Evolutionary conservation across 73 alveolate species (phyloP).

Genomic region (Urostyla sp.): DNA sequence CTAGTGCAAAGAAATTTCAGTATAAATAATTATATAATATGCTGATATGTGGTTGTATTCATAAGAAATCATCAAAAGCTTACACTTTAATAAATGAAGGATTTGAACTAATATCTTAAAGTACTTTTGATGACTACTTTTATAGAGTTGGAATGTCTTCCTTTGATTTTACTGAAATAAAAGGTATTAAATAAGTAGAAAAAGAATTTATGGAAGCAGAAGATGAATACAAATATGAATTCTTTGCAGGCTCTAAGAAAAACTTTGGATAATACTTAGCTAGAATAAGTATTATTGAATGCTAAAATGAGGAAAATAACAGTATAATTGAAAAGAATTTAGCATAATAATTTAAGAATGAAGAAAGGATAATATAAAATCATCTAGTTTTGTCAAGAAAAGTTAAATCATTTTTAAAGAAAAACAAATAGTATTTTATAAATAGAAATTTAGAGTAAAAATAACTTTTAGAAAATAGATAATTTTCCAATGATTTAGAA

Average conservation of each 20-base stretch:
- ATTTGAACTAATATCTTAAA: conserved; percentile 11
- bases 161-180: conserved; percentile 13
- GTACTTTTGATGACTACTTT: conserved; percentile 50
- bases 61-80: conserved; percentile 16
- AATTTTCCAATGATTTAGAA: neutral
- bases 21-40: conserved; percentile 9
- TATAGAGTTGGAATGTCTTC: conserved; percentile 3
- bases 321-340: neutral
- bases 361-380: neutral
- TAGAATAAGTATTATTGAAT: neutral
- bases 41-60: conserved; percentile 16
- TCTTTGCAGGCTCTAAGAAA: conserved; percentile 2
- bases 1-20: neutral
- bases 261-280: neutral
- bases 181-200: conserved; percentile 16
- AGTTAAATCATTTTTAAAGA: conserved; percentile 2
- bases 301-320: neutral
- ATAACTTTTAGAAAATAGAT: conserved; percentile 31
- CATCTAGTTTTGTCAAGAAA: neutral
- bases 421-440: neutral
- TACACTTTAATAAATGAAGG: neutral
- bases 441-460: neutral
- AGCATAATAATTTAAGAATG: neutral
- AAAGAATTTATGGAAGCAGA: conserved; percentile 38
- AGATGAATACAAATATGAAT: conserved; percentile 38